phyloP scores from a whole-genome alignment of 148 eudicot species.

The Pharnaceum exiguum region DNA sequence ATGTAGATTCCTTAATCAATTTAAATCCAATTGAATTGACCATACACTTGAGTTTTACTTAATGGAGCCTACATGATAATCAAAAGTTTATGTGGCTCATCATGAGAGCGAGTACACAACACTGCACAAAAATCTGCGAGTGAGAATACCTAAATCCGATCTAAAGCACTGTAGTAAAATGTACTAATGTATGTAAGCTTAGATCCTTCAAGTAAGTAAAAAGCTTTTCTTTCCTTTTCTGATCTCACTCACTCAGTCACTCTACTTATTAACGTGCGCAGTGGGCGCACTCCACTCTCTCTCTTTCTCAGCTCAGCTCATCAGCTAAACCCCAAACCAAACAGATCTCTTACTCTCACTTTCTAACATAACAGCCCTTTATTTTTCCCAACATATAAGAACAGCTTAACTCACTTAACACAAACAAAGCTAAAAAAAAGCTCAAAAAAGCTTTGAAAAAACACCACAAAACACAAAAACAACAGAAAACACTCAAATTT shows the following conservation, averaged over 20 bases:
- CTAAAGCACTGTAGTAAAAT: too few relatives aligned
- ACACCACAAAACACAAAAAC: background rate
- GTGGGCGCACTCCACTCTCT: constrained; percentile 15
- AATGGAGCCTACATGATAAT: too few relatives aligned
- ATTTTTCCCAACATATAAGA: background rate
- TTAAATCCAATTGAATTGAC: too few relatives aligned
- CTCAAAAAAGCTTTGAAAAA: too few relatives aligned
- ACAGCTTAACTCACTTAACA: constrained; percentile 11
- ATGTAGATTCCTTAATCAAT: too few relatives aligned
- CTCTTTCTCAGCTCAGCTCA: too few relatives aligned
- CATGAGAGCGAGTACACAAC: background rate
- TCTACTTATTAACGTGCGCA: constrained; percentile 27
- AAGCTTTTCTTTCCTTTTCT: background rate
- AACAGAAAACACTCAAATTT: constrained; percentile 1
- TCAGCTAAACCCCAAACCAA: constrained; percentile 18
- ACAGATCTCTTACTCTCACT: constrained; percentile 17
- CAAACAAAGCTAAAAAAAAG: too few relatives aligned
- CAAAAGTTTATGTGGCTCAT: background rate
- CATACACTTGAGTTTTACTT: too few relatives aligned
- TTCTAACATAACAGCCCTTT: constrained; percentile 1
- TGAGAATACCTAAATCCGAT: constrained; percentile 4
- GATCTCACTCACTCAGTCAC: background rate
- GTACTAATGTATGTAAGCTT: too few relatives aligned
- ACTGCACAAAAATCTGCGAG: background rate
- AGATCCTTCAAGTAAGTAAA: constrained; percentile 4